Evolutionary conservation across 495 filamentous ascomycete species (phyloP).

Genomic region (Trichocladium uniseriatum): DNA sequence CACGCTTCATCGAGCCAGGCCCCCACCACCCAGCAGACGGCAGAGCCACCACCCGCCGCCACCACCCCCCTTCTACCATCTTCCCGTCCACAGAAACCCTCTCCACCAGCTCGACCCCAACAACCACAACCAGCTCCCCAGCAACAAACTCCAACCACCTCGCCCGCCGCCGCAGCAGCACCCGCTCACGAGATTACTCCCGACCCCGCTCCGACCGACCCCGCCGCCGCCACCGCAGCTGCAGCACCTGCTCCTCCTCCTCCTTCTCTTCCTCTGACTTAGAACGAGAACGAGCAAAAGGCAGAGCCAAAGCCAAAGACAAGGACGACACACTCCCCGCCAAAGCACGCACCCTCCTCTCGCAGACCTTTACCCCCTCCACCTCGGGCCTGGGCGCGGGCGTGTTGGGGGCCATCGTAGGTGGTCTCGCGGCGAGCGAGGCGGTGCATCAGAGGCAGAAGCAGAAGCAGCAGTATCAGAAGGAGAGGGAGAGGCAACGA

Average conservation of each 20-base stretch:
- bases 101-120: no score
- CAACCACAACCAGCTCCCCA: background rate
- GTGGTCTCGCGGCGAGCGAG: conserved; percentile 35
- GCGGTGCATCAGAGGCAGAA: conserved; percentile 16
- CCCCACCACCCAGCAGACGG: background rate
- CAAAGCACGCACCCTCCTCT: conserved; percentile 24
- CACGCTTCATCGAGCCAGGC: conserved; percentile 1
- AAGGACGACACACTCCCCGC: background rate
- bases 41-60: background rate
- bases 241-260: background rate
- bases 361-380: conserved; percentile 28
- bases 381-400: conserved; percentile 34
- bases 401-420: conserved; percentile 37
- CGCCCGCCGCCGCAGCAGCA: no score
- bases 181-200: no score
- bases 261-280: background rate
- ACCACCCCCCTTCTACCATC: background rate
- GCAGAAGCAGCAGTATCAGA: background rate
- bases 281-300: no score
- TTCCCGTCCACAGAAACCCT: background rate
- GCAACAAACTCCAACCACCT: background rate
- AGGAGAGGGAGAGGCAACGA: conserved; percentile 9
- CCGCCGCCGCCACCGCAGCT: background rate
- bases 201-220: no score
- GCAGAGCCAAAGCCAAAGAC: no score